Percentiles rank a stretch among this genome's conserved stretches.
phyloP scores from a whole-genome alignment of 2,329 filamentous ascomycete species.

The Ambrosiella cleistominuta region DNA sequence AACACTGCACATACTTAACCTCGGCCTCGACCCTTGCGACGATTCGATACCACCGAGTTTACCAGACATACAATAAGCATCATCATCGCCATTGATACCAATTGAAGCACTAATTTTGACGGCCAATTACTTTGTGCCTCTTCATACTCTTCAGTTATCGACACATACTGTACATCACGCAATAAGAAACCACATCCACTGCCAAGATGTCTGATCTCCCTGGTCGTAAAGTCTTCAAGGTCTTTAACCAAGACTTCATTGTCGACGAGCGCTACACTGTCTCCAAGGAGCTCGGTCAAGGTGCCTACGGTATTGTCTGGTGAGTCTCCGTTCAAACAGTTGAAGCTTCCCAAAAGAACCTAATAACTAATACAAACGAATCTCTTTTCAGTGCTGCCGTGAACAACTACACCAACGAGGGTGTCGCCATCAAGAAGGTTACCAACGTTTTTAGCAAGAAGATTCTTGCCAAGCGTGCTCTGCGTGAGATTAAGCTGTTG shows the following conservation, averaged over 20 bases:
- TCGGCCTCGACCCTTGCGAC: neutral
- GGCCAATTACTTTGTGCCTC: no score
- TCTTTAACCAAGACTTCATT: slow-evolving; percentile 98
- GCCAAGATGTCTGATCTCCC: slow-evolving; percentile 25
- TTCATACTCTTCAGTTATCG: no score
- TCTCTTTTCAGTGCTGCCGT: slow-evolving; percentile 54
- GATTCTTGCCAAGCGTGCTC: slow-evolving; percentile 91
- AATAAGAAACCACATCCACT: neutral
- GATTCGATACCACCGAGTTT: neutral
- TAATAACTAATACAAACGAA: slow-evolving; percentile 7
- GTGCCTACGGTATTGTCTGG: slow-evolving; percentile 98
- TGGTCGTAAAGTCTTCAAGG: slow-evolving; percentile 84
- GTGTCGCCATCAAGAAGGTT: slow-evolving; percentile 97
- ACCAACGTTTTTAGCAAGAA: slow-evolving; percentile 99
- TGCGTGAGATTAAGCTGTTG: slow-evolving; percentile 95
- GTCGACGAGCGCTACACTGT: slow-evolving; percentile 97
- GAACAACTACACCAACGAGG: slow-evolving; percentile 78
- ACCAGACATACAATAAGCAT: neutral
- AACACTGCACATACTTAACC: no score
- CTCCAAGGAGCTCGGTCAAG: slow-evolving; percentile 95
- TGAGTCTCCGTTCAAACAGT: slow-evolving; percentile 25
- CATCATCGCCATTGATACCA: neutral
- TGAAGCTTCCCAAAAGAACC: neutral
- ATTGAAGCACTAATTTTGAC: no score
- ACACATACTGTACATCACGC: neutral